These are phyloP conservation scores for Diversispora epigaea DNA, from an alignment of 192 early-diverging fungal species.

Conservation along the genomic window DNA sequence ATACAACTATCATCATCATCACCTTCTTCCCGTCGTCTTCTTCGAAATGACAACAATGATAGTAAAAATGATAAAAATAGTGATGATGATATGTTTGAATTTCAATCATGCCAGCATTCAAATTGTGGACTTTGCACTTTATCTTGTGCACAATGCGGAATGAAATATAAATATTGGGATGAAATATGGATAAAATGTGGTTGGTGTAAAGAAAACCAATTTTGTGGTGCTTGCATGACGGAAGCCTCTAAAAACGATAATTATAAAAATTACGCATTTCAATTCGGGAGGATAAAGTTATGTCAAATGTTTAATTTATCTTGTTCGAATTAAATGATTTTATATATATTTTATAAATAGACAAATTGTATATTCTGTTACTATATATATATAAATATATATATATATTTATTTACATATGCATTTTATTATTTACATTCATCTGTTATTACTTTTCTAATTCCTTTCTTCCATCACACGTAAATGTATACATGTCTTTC, in stretches of 20 bases:
- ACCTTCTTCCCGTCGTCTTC: background rate
- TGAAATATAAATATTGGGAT: conserved; percentile 28
- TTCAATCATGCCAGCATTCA: background rate
- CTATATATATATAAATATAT: no score
- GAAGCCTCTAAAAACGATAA: background rate
- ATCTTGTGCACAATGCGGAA: background rate
- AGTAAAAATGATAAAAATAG: background rate
- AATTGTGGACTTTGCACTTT: background rate
- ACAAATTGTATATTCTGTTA: background rate
- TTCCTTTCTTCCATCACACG: no score
- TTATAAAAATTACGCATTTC: background rate
- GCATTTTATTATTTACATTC: no score
- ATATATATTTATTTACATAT: no score
- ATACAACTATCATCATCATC: background rate
- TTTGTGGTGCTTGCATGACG: conserved; percentile 1
- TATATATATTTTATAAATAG: background rate
- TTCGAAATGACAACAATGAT: background rate
- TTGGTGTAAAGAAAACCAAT: conserved; percentile 19
- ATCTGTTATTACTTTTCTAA: no score
- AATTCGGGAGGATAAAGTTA: conserved; percentile 6
- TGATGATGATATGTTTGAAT: conserved; percentile 2
- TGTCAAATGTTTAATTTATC: conserved; percentile 16
- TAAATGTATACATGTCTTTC: no score
- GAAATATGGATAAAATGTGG: conserved; percentile 21
- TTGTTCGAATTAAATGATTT: background rate